These are phyloP conservation scores for Pinus albicaulis DNA, from an alignment of 75 land plant genomes.

Conservation along the genomic window DNA sequence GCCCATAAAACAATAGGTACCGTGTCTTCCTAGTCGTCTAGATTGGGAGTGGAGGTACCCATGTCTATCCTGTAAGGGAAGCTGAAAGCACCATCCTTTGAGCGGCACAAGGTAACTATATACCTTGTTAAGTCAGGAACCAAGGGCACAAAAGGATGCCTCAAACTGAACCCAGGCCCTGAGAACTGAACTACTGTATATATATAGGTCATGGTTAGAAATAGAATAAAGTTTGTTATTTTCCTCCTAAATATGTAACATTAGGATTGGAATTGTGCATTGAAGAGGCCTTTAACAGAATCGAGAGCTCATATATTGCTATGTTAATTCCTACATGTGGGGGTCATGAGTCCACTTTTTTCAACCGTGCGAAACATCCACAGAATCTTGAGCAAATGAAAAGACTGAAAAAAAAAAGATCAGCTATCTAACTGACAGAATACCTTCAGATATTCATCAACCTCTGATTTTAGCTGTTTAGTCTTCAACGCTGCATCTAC, in stretches of 20 bases:
- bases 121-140: too few relatives aligned
- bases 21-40: too few relatives aligned
- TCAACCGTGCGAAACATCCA: background rate
- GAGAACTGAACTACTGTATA: too few relatives aligned
- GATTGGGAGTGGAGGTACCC: too few relatives aligned
- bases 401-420: background rate
- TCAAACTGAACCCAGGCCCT: too few relatives aligned
- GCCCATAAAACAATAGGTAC: too few relatives aligned
- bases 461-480: slow-evolving; percentile 80
- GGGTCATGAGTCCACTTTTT: background rate
- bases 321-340: background rate
- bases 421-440: background rate
- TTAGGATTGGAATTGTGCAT: background rate
- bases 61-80: too few relatives aligned
- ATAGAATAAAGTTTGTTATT: background rate
- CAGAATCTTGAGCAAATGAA: background rate
- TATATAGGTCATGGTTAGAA: too few relatives aligned
- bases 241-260: background rate
- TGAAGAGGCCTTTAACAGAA: background rate
- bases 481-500: slow-evolving; percentile 87
- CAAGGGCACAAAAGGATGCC: too few relatives aligned
- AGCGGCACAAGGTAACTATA: too few relatives aligned
- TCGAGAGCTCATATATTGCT: too few relatives aligned
- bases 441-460: slow-evolving; percentile 98
- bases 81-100: too few relatives aligned